phyloP scores from a whole-genome alignment of 176 grass and related monocot genomes.

The Canna indica region DNA sequence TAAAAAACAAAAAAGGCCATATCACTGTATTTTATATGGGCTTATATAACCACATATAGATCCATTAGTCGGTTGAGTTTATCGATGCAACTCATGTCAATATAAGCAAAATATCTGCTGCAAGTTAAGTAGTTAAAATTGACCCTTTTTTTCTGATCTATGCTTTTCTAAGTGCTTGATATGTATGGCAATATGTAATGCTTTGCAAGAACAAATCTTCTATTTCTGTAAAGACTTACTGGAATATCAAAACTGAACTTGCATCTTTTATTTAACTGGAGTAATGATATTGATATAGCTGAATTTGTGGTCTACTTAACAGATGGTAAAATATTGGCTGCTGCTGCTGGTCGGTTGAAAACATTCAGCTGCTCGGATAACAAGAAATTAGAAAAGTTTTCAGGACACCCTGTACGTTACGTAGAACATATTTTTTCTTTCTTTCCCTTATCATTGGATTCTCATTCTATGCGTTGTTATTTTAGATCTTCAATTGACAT shows the following conservation, averaged over 20 bases:
- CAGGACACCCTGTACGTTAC: constrained; percentile 70
- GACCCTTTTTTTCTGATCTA: neutral
- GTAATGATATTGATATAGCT: neutral
- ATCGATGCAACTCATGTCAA: too few relatives aligned
- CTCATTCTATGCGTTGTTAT: neutral
- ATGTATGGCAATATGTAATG: neutral
- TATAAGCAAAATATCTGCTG: neutral
- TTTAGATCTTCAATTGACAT: neutral
- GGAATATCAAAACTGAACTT: neutral
- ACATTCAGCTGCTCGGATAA: constrained; percentile 60
- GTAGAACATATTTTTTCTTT: neutral
- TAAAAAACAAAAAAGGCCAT: too few relatives aligned
- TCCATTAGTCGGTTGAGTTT: too few relatives aligned
- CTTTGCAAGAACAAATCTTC: too few relatives aligned
- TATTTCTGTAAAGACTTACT: too few relatives aligned
- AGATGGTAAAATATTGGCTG: constrained; percentile 85
- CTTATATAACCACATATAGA: too few relatives aligned
- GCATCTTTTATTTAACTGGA: neutral
- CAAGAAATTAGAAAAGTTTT: constrained; percentile 89
- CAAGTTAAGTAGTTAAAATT: neutral
- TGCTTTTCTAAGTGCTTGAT: neutral
- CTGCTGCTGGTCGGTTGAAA: constrained; percentile 82
- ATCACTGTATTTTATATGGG: too few relatives aligned
- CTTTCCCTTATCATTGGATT: neutral
- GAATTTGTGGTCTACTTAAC: neutral